Base-by-base conservation (phyloP, 2,329 filamentous ascomycete species). In the Dactylellina drechsleri region DNA sequence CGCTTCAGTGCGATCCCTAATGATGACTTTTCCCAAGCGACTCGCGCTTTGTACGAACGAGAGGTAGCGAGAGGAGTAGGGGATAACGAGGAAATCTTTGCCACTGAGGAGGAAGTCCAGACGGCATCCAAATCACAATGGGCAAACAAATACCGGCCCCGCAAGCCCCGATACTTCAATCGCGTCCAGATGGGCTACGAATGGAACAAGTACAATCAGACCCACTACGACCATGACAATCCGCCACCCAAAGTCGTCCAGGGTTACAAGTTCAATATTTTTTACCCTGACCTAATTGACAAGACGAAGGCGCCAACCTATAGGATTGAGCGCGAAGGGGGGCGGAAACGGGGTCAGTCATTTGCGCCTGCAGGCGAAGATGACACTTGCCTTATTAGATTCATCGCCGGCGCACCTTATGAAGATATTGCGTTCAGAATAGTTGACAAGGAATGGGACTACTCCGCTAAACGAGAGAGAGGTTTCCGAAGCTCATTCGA, bases 201-300 rank as follows among this genome's bases (percentile, higher is more conserved):
- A 82, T 99, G 95, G 95, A 99, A 99, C 85, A 99, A 99, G 83
- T 99, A 99, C 86, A 99, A 99, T 81, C 95, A 99, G 83, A 99
- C 95, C 12, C 95, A 99, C 83, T 99, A 99, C 83, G 95, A 98
- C 82, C 92, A 97, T 82, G 94, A 98, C 81, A 97, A 98, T 80
- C 95, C 95, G 1, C 95, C 95, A 0, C 95, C 95, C 26, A 97
- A 97, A 83, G 94, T 99, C 5, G 95, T 99, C 10, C 95, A 99
- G 82, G 95, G 95, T 67, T 99, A 99, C 86, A 97, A 96, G 82
- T 99, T 99, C 86, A 98, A 99, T 83, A 94, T 99, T 60, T 99
- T 99, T 83, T 99, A 99, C 81, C 95, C 95, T 0, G 95, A 99
- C 79, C 88, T 99, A 36, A 92, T 98, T 80, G 93, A 98, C 84